Conservation (phyloP, 2,329 filamentous ascomycete species). For the Xylariales sp. region DNA sequence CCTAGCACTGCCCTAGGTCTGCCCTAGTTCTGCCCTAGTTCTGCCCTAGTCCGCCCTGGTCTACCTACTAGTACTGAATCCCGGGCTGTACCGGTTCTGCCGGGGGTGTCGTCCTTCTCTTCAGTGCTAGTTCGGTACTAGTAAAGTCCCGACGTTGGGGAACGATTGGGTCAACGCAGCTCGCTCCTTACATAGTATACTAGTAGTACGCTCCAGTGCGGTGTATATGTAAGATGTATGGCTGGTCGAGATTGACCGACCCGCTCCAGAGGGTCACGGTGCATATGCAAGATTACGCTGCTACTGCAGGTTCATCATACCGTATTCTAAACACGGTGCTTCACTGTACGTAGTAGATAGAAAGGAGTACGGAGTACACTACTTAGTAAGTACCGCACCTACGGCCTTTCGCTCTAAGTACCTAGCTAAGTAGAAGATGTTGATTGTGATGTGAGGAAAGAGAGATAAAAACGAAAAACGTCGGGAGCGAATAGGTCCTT, state of each 20-base stretch:
- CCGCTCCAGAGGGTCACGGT: conserved; percentile 20
- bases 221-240: conserved; percentile 16
- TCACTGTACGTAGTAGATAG: background rate
- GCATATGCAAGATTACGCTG: conserved; percentile 36
- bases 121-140: background rate
- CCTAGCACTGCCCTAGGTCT: no score
- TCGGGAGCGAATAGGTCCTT: background rate
- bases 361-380: background rate
- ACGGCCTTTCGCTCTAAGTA: no score
- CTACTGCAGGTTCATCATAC: conserved; percentile 34
- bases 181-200: no score
- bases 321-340: conserved; percentile 12
- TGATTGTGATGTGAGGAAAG: background rate
- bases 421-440: background rate
- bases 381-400: no score
- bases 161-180: conserved; percentile 20
- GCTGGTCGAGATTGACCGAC: conserved; percentile 7
- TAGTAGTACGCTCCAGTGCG: background rate
- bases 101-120: background rate
- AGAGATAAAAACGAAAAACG: no score
- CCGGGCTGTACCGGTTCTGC: no score
- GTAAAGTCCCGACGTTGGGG: conserved; percentile 28
- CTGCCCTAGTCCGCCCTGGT: no score
- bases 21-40: no score
- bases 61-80: no score